Conservation (phyloP, 805 yeast genomes). For the Candida silvicultrix region DNA sequence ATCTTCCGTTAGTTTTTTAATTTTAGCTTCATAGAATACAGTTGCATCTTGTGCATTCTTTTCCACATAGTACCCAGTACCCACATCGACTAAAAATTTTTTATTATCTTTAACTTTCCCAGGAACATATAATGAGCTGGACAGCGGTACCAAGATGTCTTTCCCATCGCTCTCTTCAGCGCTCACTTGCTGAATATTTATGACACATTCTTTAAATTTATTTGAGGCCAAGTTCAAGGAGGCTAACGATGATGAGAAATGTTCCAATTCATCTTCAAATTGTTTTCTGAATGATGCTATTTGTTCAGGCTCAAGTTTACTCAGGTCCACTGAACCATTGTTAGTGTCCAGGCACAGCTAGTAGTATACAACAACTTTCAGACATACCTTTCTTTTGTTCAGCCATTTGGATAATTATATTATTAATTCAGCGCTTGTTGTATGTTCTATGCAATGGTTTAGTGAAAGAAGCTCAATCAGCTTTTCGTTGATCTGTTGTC, state of each 20-base stretch:
- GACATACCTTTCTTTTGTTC: conserved; percentile 8
- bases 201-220: conserved; percentile 76
- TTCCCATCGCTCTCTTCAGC: conserved; percentile 34
- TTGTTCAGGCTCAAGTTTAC: conserved; percentile 75
- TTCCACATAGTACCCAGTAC: conserved; percentile 93
- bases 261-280: conserved; percentile 80
- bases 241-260: conserved; percentile 74
- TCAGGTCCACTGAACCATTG: conserved; percentile 50
- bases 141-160: conserved; percentile 75
- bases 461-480: too few species aligned
- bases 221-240: conserved; percentile 79
- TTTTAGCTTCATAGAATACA: conserved; percentile 66
- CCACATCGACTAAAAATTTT: conserved; percentile 84
- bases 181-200: conserved; percentile 54
- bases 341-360: not conserved
- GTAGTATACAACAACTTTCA: not conserved
- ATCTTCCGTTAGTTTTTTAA: conserved; percentile 66
- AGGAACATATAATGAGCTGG: conserved; percentile 84
- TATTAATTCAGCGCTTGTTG: too few species aligned
- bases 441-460: too few species aligned
- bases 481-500: too few species aligned
- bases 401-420: too few species aligned
- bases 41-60: conserved; percentile 64
- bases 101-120: conserved; percentile 64
- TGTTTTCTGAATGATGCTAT: conserved; percentile 75